phyloP scores from a whole-genome alignment of 805 yeast genomes.

The Pichia paraexigua region DNA sequence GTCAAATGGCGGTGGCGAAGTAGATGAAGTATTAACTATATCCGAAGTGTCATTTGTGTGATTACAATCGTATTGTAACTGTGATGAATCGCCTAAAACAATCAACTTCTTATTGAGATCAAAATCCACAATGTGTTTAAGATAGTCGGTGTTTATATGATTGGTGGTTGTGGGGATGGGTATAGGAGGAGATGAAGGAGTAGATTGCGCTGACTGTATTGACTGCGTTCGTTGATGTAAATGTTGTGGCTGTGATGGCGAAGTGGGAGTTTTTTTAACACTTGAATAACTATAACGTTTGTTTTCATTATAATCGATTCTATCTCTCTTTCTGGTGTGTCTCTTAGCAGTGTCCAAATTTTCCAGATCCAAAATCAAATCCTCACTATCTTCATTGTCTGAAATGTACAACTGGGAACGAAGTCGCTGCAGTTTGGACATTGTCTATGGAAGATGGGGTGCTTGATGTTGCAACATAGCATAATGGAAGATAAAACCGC shows the following conservation, averaged over 20 bases:
- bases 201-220: not conserved
- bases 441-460: not conserved
- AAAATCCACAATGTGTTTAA: not conserved
- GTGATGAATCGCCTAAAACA: constrained; percentile 1
- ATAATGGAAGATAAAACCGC: not conserved
- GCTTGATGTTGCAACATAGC: too few species aligned
- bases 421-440: not conserved
- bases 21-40: not conserved
- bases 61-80: not conserved
- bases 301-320: constrained; percentile 22
- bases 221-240: too few species aligned
- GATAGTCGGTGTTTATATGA: constrained; percentile 3
- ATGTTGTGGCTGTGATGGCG: not conserved
- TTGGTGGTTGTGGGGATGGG: not conserved
- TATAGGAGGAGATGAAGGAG: not conserved
- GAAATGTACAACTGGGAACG: not conserved
- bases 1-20: not conserved
- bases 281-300: constrained; percentile 8
- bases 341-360: constrained; percentile 8
- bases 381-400: not conserved
- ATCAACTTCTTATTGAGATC: constrained; percentile 5
- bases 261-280: not conserved
- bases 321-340: constrained; percentile 14
- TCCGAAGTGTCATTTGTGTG: not conserved
- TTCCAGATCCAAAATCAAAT: not conserved